phyloP scores from a whole-genome alignment of 768 basidiomycete species.

The Galerina sulciceps region DNA sequence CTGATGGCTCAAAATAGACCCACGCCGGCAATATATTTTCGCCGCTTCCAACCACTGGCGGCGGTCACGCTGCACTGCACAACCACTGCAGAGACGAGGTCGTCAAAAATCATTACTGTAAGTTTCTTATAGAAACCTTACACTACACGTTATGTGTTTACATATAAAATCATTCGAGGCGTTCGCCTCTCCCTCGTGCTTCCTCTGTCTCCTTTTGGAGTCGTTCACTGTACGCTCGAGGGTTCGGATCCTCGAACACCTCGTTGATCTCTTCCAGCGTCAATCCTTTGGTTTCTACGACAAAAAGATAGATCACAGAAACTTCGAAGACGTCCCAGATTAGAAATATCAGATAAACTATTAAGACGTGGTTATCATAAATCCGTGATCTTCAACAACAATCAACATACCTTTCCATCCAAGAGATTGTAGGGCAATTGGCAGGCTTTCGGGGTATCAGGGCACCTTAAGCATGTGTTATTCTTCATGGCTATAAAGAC shows the following conservation, averaged over 20 bases:
- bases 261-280: slow-evolving; percentile 56
- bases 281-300: slow-evolving; percentile 56
- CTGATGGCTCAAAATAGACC: no score
- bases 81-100: no score
- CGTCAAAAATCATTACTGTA: no score
- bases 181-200: slow-evolving; percentile 8
- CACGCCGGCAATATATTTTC: no score
- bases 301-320: slow-evolving; percentile 48
- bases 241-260: slow-evolving; percentile 48
- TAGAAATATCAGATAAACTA: slow-evolving; percentile 56
- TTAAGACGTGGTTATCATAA: neutral
- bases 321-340: slow-evolving; percentile 53
- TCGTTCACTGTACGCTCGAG: slow-evolving; percentile 39
- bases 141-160: no score
- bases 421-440: slow-evolving; percentile 48
- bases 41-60: no score
- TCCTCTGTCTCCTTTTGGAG: slow-evolving; percentile 20
- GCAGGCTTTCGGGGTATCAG: slow-evolving; percentile 33
- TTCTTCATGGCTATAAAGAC: slow-evolving; percentile 9
- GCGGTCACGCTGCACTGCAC: no score
- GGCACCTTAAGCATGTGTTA: neutral
- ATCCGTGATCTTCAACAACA: neutral
- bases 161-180: no score
- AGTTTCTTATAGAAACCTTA: no score
- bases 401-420: slow-evolving; percentile 47